Evolutionary conservation across 2,329 filamentous ascomycete genomes (phyloP).

Genomic region (Nemania abortiva): DNA sequence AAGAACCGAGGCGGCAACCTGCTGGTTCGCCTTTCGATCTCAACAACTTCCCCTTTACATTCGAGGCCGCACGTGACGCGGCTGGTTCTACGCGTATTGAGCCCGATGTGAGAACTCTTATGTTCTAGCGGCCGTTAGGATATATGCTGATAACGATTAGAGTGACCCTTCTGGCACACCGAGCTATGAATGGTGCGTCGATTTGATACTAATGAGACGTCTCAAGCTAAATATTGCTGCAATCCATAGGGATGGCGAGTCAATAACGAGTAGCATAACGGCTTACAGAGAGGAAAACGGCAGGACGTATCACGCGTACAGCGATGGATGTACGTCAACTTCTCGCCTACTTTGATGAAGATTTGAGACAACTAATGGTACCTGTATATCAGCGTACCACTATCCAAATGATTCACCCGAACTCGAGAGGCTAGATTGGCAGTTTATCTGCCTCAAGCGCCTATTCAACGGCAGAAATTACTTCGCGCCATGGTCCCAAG

Average conservation of each 20-base stretch:
- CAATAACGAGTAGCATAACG: constrained; percentile 44
- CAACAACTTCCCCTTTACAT: constrained; percentile 42
- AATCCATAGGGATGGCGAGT: constrained; percentile 41
- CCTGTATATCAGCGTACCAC: constrained; percentile 54
- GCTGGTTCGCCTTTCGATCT: constrained; percentile 32
- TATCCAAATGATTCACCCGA: constrained; percentile 61
- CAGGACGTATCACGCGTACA: constrained; percentile 62
- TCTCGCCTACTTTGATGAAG: background rate
- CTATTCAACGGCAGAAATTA: constrained; percentile 56
- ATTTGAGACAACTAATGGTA: constrained; percentile 20
- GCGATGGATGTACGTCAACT: constrained; percentile 58
- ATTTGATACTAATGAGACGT: background rate
- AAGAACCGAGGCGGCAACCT: constrained; percentile 8
- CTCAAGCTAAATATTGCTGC: constrained; percentile 2
- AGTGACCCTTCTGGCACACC: constrained; percentile 31
- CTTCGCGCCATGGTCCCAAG: constrained; percentile 57
- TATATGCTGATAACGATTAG: constrained; percentile 29
- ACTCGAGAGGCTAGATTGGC: constrained; percentile 57
- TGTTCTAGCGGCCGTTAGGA: background rate
- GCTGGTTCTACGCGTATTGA: constrained; percentile 39
- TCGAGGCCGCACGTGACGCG: constrained; percentile 37
- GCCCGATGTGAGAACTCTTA: constrained; percentile 33
- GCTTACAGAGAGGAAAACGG: constrained; percentile 51
- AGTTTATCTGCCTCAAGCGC: constrained; percentile 55
- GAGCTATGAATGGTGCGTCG: constrained; percentile 30